Base-by-base conservation (phyloP, 495 filamentous ascomycete genomes). In the Echria macrotheca region DNA sequence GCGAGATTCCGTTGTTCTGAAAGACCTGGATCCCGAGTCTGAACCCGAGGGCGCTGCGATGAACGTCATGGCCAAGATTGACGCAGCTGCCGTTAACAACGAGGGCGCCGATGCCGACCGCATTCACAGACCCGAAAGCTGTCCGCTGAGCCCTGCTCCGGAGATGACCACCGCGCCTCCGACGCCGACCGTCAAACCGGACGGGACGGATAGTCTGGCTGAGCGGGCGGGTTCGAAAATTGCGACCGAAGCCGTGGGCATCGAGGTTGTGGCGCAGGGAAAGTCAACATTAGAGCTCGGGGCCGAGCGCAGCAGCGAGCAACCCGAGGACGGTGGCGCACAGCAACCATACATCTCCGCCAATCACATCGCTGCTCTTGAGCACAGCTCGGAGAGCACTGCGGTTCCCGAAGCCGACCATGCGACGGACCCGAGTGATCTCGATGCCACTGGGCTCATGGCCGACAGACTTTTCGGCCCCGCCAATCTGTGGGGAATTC, bases 341-440 rank as follows among this genome's bases (percentile, higher is more conserved):
- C 22, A 17, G 28, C 11, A 10, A 25, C 39, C 61, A 56, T 58
- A 64, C 56, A 55, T 52, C 56, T 49, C 53, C 55, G 54, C 49
- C 35, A 2, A 29, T 26, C 42, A 52, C 39, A 26, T 57, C 61
- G n/a, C n/a, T n/a, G n/a, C n/a, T n/a, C 58, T 49, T 40, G 9
- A 12, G 17, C 28, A 48, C 45, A 32, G 4, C 23, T 45, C 59
- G 51, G 57, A 36, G 22, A 45, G 22, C 15, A 56, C 10, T 31
- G 52, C 53, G 60, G 54, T 36, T 19, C 52, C 60, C 53, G 11
- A 36, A 7, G 9, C 38, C 40, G 47, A 44, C n/a, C 28, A n/a
- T n/a, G n/a, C n/a, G n/a, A n/a, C n/a, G n/a, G n/a, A n/a, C n/a
- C n/a, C n/a, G n/a, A n/a, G n/a, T n/a, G n/a, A n/a, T n/a, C n/a